Percentiles rank a stretch among this genome's conserved stretches.
Evolutionary conservation across 75 land plant genomes (phyloP).

Genomic region (Isoetes taiwanensis): DNA sequence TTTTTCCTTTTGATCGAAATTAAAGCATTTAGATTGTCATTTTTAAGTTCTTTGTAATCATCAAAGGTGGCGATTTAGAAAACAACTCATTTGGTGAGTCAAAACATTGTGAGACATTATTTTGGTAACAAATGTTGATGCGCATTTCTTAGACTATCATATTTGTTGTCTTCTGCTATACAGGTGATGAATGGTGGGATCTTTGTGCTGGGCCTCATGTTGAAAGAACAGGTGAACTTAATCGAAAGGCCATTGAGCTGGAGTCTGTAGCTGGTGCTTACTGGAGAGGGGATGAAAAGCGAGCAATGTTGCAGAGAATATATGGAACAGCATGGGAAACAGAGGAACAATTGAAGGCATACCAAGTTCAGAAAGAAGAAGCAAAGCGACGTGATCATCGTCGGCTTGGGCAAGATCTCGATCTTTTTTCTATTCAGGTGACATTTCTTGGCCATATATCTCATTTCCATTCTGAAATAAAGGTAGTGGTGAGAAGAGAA

Average conservation of each 20-base stretch:
- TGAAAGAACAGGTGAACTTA: conserved; percentile 77
- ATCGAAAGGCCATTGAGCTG: conserved; percentile 75
- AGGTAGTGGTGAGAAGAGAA: too few relatives aligned
- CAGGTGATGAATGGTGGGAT: conserved; percentile 99
- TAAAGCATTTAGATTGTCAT: too few relatives aligned
- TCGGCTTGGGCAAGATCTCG: conserved; percentile 92
- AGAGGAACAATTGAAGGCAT: conserved; percentile 85
- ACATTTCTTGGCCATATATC: too few relatives aligned
- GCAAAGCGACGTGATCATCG: conserved; percentile 94
- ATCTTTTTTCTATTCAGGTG: conserved; percentile 96
- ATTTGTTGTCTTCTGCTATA: too few relatives aligned
- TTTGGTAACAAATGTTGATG: too few relatives aligned
- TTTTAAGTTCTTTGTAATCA: too few relatives aligned
- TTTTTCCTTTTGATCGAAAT: too few relatives aligned
- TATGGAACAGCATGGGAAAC: conserved; percentile 99
- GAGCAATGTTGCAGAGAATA: conserved; percentile 84
- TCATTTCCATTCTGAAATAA: too few relatives aligned
- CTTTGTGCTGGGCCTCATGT: conserved; percentile 99
- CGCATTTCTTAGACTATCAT: too few relatives aligned
- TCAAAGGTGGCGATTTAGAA: too few relatives aligned
- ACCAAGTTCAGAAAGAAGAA: conserved; percentile 79
- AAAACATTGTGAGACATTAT: too few relatives aligned
- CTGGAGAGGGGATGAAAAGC: conserved; percentile 97
- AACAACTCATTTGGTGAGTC: too few relatives aligned
- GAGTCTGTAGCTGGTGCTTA: conserved; percentile 99